Percentiles rank a stretch among this genome's conserved stretches.
Conservation (phyloP, 805 yeast species). For the Kazachstania martiniae region DNA sequence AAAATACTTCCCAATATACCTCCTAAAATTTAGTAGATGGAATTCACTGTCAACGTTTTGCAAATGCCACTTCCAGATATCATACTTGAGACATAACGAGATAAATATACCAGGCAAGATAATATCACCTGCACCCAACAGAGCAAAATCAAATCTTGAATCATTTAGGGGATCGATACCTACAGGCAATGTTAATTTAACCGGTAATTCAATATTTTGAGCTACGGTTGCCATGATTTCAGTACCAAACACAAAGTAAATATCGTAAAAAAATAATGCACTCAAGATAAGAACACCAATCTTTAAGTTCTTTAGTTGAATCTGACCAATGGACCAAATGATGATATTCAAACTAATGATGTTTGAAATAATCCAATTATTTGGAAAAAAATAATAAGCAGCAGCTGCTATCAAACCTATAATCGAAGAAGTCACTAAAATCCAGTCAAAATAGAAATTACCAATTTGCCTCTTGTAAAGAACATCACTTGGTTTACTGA, state of each 20-base stretch:
- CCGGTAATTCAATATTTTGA: constrained; percentile 40
- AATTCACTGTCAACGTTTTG: constrained; percentile 25
- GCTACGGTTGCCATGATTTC: constrained; percentile 57
- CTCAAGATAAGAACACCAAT: constrained; percentile 36
- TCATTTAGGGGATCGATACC: too few species aligned
- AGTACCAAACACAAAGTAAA: constrained; percentile 56
- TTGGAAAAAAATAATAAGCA: constrained; percentile 19
- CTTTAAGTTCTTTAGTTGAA: constrained; percentile 35
- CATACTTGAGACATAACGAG: constrained; percentile 45
- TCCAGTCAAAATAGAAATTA: constrained; percentile 28
- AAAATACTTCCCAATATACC: constrained; percentile 38
- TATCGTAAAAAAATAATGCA: constrained; percentile 50
- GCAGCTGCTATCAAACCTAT: constrained; percentile 10
- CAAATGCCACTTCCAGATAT: constrained; percentile 33
- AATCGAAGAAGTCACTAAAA: constrained; percentile 19
- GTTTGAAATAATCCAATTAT: constrained; percentile 40
- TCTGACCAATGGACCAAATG: constrained; percentile 31
- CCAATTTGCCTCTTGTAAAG: constrained; percentile 24
- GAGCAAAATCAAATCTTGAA: constrained; percentile 23
- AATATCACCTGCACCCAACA: constrained; percentile 57
- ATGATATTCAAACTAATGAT: constrained; percentile 33
- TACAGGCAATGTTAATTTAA: constrained; percentile 19
- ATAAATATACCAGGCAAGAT: constrained; percentile 48
- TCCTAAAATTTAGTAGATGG: constrained; percentile 27
- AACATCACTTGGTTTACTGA: constrained; percentile 11